Evolutionary conservation across 108 stramenopile genomes (phyloP), one percentile per base, ranked within the genome.

Genomic region (Fragilariopsis cylindrus): DNA sequence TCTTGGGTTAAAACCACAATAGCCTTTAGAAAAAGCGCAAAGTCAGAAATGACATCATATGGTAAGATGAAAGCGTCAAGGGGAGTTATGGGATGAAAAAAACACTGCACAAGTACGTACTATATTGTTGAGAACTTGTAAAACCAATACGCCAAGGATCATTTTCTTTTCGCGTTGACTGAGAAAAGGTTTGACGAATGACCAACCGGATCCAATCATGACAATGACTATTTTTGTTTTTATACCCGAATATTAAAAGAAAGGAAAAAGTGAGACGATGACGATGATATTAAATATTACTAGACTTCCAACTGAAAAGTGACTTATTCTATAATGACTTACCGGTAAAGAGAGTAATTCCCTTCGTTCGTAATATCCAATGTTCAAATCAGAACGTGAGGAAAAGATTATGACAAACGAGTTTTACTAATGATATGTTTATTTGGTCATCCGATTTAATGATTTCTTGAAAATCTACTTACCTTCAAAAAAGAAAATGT

Each of bases 181-280:
- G 55, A 99, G 82, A 71, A 91, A 96, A 18, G 97, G 98, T 77
- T 98, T 98, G 71, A 98, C 83, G 60, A 99, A 89, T 48, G 85
- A 85, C 94, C 94, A 98, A 1, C 97, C 98, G 16, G 96, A 92
- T n/a, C 98, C 99, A 73, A 99, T 93, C 41, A 99, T 83, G 0
- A 99, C 84, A 50, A 99, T 92, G 50, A 98, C 97, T 6, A 92
- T 88, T 18, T 21, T 18, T 60, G 58, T 60, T 60, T 60, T 40
- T 7, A 11, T 45, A 30, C 12, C 6, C 4, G 21, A 1, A 60
- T 30, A 30, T 30, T 30, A 30, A 30, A 30, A 30, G 30, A 30
- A 30, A 30, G 30, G 30, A 30, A 30, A 30, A 30, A 30, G 30
- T 30, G 30, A 30, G 30, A 30, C 30, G 30, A 30, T 30, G 30